Evolutionary conservation across 768 basidiomycete species (phyloP).

Genomic region (Xanthoconium stramineum): DNA sequence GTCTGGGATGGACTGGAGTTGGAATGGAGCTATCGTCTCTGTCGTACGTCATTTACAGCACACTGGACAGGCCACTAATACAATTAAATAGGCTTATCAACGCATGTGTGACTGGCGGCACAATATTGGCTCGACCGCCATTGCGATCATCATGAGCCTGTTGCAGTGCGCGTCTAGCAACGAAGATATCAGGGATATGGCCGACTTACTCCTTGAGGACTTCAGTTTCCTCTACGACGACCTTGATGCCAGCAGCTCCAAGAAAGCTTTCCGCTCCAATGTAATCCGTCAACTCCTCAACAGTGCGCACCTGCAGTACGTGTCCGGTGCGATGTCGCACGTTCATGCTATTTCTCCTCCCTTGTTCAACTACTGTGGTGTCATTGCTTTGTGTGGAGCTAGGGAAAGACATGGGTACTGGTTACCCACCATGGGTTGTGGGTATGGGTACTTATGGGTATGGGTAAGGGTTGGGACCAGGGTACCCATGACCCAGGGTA

Average conservation of each 20-base stretch:
- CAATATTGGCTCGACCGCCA: not conserved
- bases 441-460: too few relatives aligned
- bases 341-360: not conserved
- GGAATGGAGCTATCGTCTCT: not conserved
- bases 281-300: too few relatives aligned
- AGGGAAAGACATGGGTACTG: too few relatives aligned
- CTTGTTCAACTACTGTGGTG: not conserved
- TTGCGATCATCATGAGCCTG: not conserved
- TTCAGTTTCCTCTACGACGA: too few relatives aligned
- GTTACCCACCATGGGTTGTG: too few relatives aligned
- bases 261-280: too few relatives aligned
- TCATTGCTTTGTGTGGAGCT: not conserved
- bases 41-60: not conserved
- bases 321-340: not conserved
- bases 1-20: not conserved
- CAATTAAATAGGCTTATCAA: slow-evolving; percentile 1
- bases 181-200: not conserved
- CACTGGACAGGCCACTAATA: not conserved
- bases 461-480: too few relatives aligned
- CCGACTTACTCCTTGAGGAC: not conserved
- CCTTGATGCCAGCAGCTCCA: too few relatives aligned
- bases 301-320: not conserved
- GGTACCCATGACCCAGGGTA: too few relatives aligned
- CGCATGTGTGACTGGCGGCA: not conserved
- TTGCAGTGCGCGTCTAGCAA: not conserved